These are phyloP conservation scores for Yamadazyma sp. DNA, from an alignment of 805 yeast genomes.

Conservation along the genomic window DNA sequence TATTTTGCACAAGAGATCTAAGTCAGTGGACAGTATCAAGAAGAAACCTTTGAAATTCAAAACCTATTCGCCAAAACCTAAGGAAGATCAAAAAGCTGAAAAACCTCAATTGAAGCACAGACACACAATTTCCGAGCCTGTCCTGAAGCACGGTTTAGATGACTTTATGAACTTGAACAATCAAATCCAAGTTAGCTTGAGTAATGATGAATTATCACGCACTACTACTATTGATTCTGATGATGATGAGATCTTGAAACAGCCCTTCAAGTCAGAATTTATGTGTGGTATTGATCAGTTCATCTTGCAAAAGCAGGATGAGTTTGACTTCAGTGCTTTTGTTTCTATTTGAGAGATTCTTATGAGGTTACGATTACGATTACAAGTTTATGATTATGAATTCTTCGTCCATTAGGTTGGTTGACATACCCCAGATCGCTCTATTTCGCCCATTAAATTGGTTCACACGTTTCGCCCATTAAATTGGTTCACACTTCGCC, in stretches of 20 bases:
- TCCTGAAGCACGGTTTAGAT: constrained; percentile 21
- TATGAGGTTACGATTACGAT: not conserved
- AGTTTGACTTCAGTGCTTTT: constrained; percentile 28
- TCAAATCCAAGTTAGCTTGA: constrained; percentile 19
- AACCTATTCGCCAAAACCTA: constrained; percentile 14
- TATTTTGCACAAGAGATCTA: constrained; percentile 25
- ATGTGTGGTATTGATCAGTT: constrained; percentile 24
- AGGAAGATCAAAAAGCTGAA: constrained; percentile 13
- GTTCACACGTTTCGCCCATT: constrained; percentile 11
- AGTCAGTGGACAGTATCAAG: constrained; percentile 22
- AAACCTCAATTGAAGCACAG: constrained; percentile 21
- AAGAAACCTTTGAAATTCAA: constrained; percentile 21
- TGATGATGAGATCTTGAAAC: constrained; percentile 8
- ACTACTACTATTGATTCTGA: constrained; percentile 7
- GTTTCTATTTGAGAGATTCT: constrained; percentile 11
- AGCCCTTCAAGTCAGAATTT: constrained; percentile 12
- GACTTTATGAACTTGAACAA: constrained; percentile 29
- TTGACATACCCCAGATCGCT: constrained; percentile 2
- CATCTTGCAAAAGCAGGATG: constrained; percentile 25
- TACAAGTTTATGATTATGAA: constrained; percentile 3
- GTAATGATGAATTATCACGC: constrained; percentile 9
- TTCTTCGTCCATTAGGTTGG: constrained; percentile 12
- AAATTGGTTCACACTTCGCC: constrained; percentile 7
- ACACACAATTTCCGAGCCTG: constrained; percentile 25
- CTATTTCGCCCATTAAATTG: constrained; percentile 9